Percentiles rank a stretch among this genome's conserved stretches.
These are phyloP conservation scores for Kalmanozyma brasiliensis DNA, from an alignment of 1,284 basidiomycete species.

Conservation along the genomic window DNA sequence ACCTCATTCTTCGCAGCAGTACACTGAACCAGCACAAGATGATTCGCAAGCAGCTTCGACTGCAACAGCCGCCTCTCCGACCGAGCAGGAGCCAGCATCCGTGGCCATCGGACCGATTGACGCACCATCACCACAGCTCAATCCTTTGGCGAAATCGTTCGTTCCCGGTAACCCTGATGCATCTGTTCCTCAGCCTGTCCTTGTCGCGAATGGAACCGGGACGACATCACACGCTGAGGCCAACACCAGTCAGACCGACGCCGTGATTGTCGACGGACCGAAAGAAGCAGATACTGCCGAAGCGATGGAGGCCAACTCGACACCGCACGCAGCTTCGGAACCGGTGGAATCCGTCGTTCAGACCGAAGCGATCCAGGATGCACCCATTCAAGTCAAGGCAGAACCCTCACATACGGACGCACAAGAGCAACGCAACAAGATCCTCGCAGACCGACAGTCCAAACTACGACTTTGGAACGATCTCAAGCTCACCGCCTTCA, in stretches of 20 bases:
- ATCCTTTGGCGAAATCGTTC: conserved; percentile 40
- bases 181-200: not conserved
- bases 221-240: not conserved
- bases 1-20: conserved; percentile 10
- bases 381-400: not conserved
- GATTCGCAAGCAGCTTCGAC: not conserved
- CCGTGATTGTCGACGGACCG: not conserved
- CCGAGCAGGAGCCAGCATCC: not conserved
- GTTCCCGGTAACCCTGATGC: conserved; percentile 18
- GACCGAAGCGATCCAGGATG: not conserved
- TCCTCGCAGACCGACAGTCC: conserved; percentile 33
- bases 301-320: conserved; percentile 1
- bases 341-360: not conserved
- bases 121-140: conserved; percentile 32
- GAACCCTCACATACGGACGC: conserved; percentile 27
- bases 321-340: not conserved
- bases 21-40: not conserved
- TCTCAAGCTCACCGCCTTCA: conserved; percentile 73
- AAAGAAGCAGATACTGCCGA: conserved; percentile 3
- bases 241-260: not conserved
- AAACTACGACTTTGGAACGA: conserved; percentile 67
- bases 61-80: not conserved
- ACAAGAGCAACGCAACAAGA: conserved; percentile 41
- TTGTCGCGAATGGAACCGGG: not conserved
- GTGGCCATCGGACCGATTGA: conserved; percentile 9